Conservation (phyloP, 768 basidiomycete species). For the Russula virescens region DNA sequence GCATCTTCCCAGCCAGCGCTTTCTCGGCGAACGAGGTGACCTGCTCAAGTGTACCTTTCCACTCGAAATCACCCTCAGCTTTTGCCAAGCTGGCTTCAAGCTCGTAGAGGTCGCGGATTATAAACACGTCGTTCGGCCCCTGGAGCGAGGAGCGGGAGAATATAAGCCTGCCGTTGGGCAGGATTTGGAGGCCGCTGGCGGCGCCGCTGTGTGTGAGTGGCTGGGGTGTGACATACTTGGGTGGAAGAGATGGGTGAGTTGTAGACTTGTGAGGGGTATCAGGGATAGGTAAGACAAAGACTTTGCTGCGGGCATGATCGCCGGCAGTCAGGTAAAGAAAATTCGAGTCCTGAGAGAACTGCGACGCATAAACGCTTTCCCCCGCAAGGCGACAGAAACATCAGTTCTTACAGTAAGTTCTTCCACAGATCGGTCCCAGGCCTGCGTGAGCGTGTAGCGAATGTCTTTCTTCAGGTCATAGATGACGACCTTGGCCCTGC, state of each 20-base stretch:
- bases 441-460: slow-evolving; percentile 66
- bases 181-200: slow-evolving; percentile 55
- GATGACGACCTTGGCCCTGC: slow-evolving; percentile 69
- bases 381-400: not conserved
- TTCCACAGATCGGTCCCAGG: slow-evolving; percentile 81
- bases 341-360: slow-evolving; percentile 73
- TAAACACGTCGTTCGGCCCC: slow-evolving; percentile 72
- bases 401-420: slow-evolving; percentile 45
- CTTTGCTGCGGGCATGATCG: slow-evolving; percentile 70
- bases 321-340: slow-evolving; percentile 71
- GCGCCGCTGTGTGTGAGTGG: slow-evolving; percentile 54
- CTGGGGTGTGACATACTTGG: slow-evolving; percentile 48
- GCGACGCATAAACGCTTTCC: not conserved
- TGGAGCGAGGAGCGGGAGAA: slow-evolving; percentile 71
- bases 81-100: slow-evolving; percentile 32
- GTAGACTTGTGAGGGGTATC: slow-evolving; percentile 52
- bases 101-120: slow-evolving; percentile 46
- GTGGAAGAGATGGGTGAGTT: slow-evolving; percentile 40
- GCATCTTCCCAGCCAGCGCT: slow-evolving; percentile 49
- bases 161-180: slow-evolving; percentile 56
- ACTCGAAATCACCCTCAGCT: slow-evolving; percentile 26
- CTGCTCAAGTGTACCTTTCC: slow-evolving; percentile 39
- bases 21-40: slow-evolving; percentile 61
- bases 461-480: slow-evolving; percentile 67
- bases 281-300: slow-evolving; percentile 65